Conservation (phyloP, 768 basidiomycete genomes). For the Serendipita indica region DNA sequence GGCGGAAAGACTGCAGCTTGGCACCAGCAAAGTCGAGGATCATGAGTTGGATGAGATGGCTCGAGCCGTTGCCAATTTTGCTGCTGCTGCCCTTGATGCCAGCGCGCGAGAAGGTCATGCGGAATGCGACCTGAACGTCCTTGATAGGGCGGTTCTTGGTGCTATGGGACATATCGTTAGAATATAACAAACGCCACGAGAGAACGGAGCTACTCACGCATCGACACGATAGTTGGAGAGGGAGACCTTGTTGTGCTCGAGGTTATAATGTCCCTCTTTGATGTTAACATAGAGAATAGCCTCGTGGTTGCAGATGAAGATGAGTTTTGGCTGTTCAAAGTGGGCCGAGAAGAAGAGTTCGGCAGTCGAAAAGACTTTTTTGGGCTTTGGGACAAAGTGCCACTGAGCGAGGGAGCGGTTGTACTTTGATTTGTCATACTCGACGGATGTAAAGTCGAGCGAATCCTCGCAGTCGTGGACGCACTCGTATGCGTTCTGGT, state of each 20-base stretch:
- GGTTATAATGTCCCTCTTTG: conserved; percentile 18
- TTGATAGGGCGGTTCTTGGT: background rate
- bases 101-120: conserved; percentile 16
- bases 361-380: conserved; percentile 5
- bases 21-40: background rate
- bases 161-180: too few species aligned
- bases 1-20: background rate
- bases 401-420: conserved; percentile 12
- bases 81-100: conserved; percentile 13
- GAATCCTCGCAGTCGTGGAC: conserved; percentile 9
- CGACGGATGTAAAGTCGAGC: conserved; percentile 7
- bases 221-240: background rate
- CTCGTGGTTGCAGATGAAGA: conserved; percentile 25
- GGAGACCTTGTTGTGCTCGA: conserved; percentile 15
- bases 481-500: conserved; percentile 14
- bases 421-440: conserved; percentile 14
- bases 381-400: conserved; percentile 13
- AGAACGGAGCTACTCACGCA: background rate
- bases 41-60: conserved; percentile 7
- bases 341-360: conserved; percentile 15
- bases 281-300: conserved; percentile 19
- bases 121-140: conserved; percentile 16
- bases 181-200: background rate
- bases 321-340: conserved; percentile 18
- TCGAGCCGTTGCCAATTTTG: conserved; percentile 16